These are phyloP conservation scores for Ceratobasidium sp. DNA, from an alignment of 1,284 basidiomycete species.

Conservation along the genomic window DNA sequence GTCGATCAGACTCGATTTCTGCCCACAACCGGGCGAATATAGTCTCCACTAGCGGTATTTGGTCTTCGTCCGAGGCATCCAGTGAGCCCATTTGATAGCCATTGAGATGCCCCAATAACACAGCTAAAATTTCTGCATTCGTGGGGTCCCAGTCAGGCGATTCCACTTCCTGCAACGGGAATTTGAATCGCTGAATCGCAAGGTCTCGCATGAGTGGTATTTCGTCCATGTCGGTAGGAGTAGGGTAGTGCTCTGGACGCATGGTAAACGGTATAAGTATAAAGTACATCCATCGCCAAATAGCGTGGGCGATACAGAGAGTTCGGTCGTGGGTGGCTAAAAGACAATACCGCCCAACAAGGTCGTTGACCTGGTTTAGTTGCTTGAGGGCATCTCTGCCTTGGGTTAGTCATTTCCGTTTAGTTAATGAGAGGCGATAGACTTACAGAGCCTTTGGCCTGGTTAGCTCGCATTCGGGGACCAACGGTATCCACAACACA, in stretches of 20 bases:
- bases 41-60: neutral
- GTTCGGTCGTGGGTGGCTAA: neutral
- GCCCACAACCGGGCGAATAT: neutral
- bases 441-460: neutral
- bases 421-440: neutral
- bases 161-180: neutral
- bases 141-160: neutral
- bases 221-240: neutral
- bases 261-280: neutral
- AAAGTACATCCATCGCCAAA: conserved; percentile 5
- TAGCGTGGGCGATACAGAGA: neutral
- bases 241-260: neutral
- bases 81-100: neutral
- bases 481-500: neutral
- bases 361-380: neutral
- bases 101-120: neutral
- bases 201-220: conserved; percentile 1
- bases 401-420: neutral
- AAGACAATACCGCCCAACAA: neutral
- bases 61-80: neutral
- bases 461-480: neutral
- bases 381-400: neutral
- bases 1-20: neutral
- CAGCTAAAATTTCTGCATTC: neutral
- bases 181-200: neutral